phyloP scores from a whole-genome alignment of 257 asterid genomes.

The Fraxinus cuspidata region DNA sequence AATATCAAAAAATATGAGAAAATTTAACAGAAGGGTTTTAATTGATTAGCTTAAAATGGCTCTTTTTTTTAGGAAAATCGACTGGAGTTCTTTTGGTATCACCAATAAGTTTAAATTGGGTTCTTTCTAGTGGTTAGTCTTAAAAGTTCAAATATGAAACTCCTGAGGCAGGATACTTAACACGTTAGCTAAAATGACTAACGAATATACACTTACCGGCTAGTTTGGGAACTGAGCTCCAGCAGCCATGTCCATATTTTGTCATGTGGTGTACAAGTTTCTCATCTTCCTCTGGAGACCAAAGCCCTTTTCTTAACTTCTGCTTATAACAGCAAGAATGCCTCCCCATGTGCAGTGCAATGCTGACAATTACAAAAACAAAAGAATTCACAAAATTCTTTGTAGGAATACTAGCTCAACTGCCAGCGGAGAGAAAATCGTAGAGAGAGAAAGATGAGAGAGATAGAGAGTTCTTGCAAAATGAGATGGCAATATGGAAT shows the following conservation, averaged over 20 bases:
- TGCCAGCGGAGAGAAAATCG: background rate
- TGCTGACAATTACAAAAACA: constrained; percentile 23
- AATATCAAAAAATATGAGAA: background rate
- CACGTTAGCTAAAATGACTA: background rate
- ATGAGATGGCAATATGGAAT: constrained; percentile 50
- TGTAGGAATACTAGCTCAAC: background rate
- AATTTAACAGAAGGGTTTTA: no score
- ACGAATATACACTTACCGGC: constrained; percentile 51
- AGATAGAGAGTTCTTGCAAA: constrained; percentile 24
- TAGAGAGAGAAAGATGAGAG: background rate
- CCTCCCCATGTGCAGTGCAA: constrained; percentile 67
- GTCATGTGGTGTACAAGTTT: constrained; percentile 81
- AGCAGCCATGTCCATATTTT: constrained; percentile 85
- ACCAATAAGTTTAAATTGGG: no score
- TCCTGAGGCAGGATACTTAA: no score
- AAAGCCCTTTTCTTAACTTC: constrained; percentile 86
- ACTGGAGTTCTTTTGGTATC: no score
- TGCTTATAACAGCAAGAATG: constrained; percentile 92
- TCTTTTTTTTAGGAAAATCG: no score
- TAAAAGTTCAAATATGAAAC: no score
- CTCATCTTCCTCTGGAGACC: constrained; percentile 99
- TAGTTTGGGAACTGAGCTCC: constrained; percentile 97
- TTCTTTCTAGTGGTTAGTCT: no score
- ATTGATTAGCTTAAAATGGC: background rate
- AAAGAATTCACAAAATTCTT: background rate